phyloP scores from a whole-genome alignment of 805 yeast species.

The Pichia eremophila region DNA sequence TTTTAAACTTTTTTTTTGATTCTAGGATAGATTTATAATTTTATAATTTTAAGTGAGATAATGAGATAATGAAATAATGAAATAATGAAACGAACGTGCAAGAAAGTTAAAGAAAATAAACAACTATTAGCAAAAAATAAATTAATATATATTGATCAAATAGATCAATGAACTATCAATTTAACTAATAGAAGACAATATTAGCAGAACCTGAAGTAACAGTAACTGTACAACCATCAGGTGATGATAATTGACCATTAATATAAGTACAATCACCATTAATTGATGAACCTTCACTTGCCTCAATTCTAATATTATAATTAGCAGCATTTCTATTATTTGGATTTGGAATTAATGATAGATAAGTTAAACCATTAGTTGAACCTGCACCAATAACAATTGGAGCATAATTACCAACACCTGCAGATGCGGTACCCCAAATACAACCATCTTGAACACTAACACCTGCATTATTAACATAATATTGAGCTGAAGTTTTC shows the following conservation, averaged over 20 bases:
- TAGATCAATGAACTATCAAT: slow-evolving; percentile 65
- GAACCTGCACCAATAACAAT: slow-evolving; percentile 88
- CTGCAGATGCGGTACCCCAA: slow-evolving; percentile 79
- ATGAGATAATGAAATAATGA: too few species aligned
- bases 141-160: too few species aligned
- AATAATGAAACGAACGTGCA: not conserved
- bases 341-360: slow-evolving; percentile 92
- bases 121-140: too few species aligned
- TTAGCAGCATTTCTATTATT: slow-evolving; percentile 61
- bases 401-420: slow-evolving; percentile 98
- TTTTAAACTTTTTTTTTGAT: too few species aligned
- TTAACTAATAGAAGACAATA: slow-evolving; percentile 46
- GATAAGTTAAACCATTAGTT: slow-evolving; percentile 62
- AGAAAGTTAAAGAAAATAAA: not conserved
- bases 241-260: slow-evolving; percentile 52
- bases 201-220: slow-evolving; percentile 28
- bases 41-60: too few species aligned
- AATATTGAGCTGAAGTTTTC: slow-evolving; percentile 89
- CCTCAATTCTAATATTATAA: slow-evolving; percentile 39
- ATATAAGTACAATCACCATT: slow-evolving; percentile 35
- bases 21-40: too few species aligned
- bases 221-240: slow-evolving; percentile 74
- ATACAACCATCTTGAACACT: slow-evolving; percentile 83
- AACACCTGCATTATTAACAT: slow-evolving; percentile 95
- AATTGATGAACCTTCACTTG: slow-evolving; percentile 27